Conservation (phyloP, 2,329 filamentous ascomycete species). For the Seiridium cupressi region DNA sequence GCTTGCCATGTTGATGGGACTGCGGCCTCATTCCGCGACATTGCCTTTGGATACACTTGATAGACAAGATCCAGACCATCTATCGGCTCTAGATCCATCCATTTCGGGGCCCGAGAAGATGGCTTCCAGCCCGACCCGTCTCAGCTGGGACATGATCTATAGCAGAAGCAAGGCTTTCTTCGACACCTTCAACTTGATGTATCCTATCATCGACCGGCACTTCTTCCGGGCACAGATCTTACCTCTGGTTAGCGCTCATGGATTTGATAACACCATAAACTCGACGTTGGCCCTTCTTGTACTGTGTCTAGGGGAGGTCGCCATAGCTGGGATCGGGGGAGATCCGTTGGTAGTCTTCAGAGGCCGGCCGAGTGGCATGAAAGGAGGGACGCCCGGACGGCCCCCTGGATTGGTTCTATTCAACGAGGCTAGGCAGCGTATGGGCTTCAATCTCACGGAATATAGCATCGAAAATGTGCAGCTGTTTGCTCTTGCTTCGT, state of each 20-base stretch:
- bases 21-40: constrained; percentile 17
- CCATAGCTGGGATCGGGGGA: constrained; percentile 48
- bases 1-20: constrained; percentile 29
- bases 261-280: constrained; percentile 46
- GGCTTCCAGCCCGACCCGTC: background rate
- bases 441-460: constrained; percentile 55
- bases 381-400: constrained; percentile 44
- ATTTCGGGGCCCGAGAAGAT: background rate
- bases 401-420: constrained; percentile 60
- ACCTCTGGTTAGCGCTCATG: constrained; percentile 40
- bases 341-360: constrained; percentile 41
- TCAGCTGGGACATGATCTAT: constrained; percentile 46
- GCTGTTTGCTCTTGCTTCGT: constrained; percentile 55
- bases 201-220: constrained; percentile 58
- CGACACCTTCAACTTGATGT: constrained; percentile 56
- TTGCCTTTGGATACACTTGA: constrained; percentile 15
- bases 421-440: constrained; percentile 59
- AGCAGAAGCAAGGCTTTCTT: constrained; percentile 54
- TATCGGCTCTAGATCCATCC: background rate
- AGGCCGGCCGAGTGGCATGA: constrained; percentile 48
- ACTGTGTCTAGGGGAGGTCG: constrained; percentile 57
- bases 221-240: constrained; percentile 49
- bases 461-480: constrained; percentile 59
- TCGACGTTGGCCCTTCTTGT: constrained; percentile 56
- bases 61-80: background rate